Conservation (phyloP, 352 stramenopile genomes). For the Globisporangium mamillatum region DNA sequence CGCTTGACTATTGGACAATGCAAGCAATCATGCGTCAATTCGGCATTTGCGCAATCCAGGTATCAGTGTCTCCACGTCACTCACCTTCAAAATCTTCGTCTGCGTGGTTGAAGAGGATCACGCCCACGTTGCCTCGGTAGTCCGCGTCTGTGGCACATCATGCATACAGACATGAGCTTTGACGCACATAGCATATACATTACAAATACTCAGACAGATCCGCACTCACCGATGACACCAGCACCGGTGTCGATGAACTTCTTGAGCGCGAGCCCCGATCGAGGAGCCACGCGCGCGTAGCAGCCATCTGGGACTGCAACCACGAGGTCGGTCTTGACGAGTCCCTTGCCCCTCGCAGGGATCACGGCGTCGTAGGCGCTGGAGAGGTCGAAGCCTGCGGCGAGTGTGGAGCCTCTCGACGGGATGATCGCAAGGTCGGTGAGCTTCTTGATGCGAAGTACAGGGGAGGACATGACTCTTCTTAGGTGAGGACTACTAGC, state of each 20-base stretch:
- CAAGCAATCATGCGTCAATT: background rate
- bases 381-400: constrained; percentile 83
- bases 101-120: constrained; percentile 99
- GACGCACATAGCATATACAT: background rate
- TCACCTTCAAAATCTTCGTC: constrained; percentile 88
- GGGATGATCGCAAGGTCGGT: constrained; percentile 80
- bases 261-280: constrained; percentile 95
- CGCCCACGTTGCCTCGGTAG: constrained; percentile 97
- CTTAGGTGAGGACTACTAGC: background rate
- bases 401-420: constrained; percentile 65
- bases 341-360: constrained; percentile 87
- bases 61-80: background rate
- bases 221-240: constrained; percentile 90
- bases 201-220: background rate
- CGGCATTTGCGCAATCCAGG: background rate
- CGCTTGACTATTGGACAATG: constrained; percentile 61
- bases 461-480: constrained; percentile 20
- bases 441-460: constrained; percentile 85
- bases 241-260: constrained; percentile 98
- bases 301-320: constrained; percentile 94
- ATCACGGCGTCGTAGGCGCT: constrained; percentile 88
- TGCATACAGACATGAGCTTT: background rate
- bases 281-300: constrained; percentile 89
- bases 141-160: constrained; percentile 83
- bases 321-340: constrained; percentile 97